Percentiles rank a stretch among this genome's conserved stretches.
phyloP scores from a whole-genome alignment of 352 stramenopile genomes.

The Globisporangium irregulare region DNA sequence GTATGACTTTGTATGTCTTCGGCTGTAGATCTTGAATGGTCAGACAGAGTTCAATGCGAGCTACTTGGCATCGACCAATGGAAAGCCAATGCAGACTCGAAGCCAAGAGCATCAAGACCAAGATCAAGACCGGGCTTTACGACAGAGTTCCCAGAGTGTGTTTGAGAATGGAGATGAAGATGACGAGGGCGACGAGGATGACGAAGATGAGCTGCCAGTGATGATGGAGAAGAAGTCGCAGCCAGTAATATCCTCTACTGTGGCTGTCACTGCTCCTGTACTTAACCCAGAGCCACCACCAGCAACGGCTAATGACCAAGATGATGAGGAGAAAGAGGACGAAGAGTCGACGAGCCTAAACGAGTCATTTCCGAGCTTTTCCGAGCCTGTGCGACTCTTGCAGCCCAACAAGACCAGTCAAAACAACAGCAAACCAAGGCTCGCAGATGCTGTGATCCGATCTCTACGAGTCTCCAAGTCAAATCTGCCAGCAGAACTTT shows the following conservation, averaged over 20 bases:
- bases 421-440: neutral
- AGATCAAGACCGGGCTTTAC: neutral
- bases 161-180: slow-evolving; percentile 16
- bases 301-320: neutral
- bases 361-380: slow-evolving; percentile 36
- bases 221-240: slow-evolving; percentile 49
- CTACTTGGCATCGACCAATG: slow-evolving; percentile 33
- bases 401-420: neutral
- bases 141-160: neutral
- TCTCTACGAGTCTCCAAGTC: neutral
- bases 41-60: slow-evolving; percentile 49
- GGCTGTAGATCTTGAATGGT: slow-evolving; percentile 53
- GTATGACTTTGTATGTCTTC: neutral
- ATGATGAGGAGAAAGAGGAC: slow-evolving; percentile 13
- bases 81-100: neutral
- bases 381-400: slow-evolving; percentile 21
- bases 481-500: neutral
- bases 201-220: slow-evolving; percentile 38
- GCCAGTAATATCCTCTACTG: neutral
- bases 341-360: slow-evolving; percentile 12
- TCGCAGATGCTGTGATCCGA: slow-evolving; percentile 1
- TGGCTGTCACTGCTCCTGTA: neutral
- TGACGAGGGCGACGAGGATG: slow-evolving; percentile 29
- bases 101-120: neutral
- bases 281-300: neutral